phyloP scores from a whole-genome alignment of 1,284 basidiomycete genomes.

The Ganoderma leucocontextum region DNA sequence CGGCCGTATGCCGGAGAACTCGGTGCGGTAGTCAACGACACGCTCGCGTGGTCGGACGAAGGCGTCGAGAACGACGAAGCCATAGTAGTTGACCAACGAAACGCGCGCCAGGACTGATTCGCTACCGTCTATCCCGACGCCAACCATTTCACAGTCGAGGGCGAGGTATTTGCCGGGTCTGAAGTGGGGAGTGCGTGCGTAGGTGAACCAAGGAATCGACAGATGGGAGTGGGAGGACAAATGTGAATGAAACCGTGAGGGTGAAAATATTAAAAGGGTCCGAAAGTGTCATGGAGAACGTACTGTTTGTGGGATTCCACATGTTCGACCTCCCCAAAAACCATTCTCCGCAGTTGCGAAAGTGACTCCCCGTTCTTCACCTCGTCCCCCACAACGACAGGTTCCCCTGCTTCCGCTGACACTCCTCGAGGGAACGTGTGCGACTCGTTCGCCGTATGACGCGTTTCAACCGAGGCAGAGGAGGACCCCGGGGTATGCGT shows the following conservation, averaged over 20 bases:
- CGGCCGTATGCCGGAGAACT: slow-evolving; percentile 88
- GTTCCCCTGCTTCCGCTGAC: background rate
- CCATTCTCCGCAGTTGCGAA: slow-evolving; percentile 56
- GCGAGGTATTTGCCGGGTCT: slow-evolving; percentile 85
- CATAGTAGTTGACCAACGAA: slow-evolving; percentile 92
- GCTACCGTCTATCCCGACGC: slow-evolving; percentile 83
- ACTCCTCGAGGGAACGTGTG: slow-evolving; percentile 34
- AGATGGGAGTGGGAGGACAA: background rate
- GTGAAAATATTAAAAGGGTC: slow-evolving; percentile 3
- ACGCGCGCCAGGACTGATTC: slow-evolving; percentile 92
- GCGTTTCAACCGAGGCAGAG: background rate
- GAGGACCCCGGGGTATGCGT: slow-evolving; percentile 28
- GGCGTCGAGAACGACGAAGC: slow-evolving; percentile 82
- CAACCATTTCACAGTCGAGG: slow-evolving; percentile 98
- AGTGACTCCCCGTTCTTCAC: slow-evolving; percentile 58
- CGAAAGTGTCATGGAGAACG: slow-evolving; percentile 34
- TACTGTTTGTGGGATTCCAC: slow-evolving; percentile 54
- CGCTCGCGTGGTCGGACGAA: slow-evolving; percentile 90
- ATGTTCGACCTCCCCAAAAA: slow-evolving; percentile 55
- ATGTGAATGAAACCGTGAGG: background rate
- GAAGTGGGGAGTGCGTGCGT: background rate
- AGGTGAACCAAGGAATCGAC: background rate
- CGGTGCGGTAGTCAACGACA: slow-evolving; percentile 94
- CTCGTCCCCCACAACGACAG: slow-evolving; percentile 14
- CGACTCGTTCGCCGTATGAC: slow-evolving; percentile 11